These are phyloP conservation scores for Akanthomyces muscarius DNA, from an alignment of 2,329 filamentous ascomycete species.

Conservation along the genomic window DNA sequence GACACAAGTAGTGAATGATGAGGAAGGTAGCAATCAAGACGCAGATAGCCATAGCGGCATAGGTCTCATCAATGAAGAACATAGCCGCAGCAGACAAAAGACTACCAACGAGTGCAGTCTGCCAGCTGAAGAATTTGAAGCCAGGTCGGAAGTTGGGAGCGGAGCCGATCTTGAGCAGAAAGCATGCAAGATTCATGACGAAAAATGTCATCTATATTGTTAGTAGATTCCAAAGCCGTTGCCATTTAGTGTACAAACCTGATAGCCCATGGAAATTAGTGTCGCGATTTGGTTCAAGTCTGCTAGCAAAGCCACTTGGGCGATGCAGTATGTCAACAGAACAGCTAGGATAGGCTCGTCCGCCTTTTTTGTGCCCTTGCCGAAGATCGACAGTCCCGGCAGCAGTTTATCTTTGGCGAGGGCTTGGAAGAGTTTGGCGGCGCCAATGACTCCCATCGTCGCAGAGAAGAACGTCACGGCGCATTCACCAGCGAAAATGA, in stretches of 20 bases:
- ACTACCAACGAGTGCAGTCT: constrained; percentile 71
- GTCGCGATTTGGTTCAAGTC: constrained; percentile 87
- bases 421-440: constrained; percentile 80
- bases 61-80: constrained; percentile 85
- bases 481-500: constrained; percentile 78
- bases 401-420: constrained; percentile 74
- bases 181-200: constrained; percentile 83
- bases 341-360: constrained; percentile 78
- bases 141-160: constrained; percentile 85
- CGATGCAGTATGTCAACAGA: constrained; percentile 67
- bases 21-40: constrained; percentile 74
- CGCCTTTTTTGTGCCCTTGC: constrained; percentile 63
- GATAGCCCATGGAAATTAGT: constrained; percentile 85
- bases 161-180: constrained; percentile 79
- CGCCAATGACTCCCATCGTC: constrained; percentile 81
- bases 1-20: constrained; percentile 79
- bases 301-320: constrained; percentile 75
- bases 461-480: constrained; percentile 81
- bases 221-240: constrained; percentile 6
- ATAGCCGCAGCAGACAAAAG: constrained; percentile 75
- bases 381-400: constrained; percentile 70
- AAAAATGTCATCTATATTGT: constrained; percentile 72
- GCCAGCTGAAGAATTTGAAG: constrained; percentile 86
- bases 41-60: constrained; percentile 70
- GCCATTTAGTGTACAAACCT: constrained; percentile 40